Evolutionary conservation across 129 eudicot species (phyloP), one percentile per base, ranked within the genome.

Genomic region (Rutidosis leptorrhynchoides): DNA sequence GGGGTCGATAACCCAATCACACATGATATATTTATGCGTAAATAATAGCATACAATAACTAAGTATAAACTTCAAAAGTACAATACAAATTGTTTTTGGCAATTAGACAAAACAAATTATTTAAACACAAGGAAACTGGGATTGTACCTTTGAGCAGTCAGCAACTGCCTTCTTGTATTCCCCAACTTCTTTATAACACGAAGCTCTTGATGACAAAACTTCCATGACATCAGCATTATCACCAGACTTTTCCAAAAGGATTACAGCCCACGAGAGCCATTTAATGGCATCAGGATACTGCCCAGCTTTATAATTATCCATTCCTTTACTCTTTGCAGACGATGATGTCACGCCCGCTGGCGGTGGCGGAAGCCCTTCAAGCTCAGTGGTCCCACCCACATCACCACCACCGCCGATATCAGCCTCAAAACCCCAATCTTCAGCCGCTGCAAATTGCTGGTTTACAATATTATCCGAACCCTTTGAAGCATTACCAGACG

Each of bases 101-200:
- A 64, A 28, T 56, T 30, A 32, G 19, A 8, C 33, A 22, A 28
- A 26, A n/a, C n/a, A 16, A 67, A 66, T 19, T 67, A 32, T 19
- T 56, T 57, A 43, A 17, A 57, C 4, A 28, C 12, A 33, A 11
- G 1, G 29, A 23, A 71, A 69, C 30, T 2, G 69, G 22, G 58
- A 69, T 27, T 65, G 58, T 80, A 93, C 99, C 96, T 93, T 93
- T 54, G 96, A 82, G 76, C 96, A 93, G 66, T 93, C 99, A 69
- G 99, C 99, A 73, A 93, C 96, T 67, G 99, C 99, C 79, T 93
- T 93, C 80, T 93, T 93, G 64, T 93, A 93, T 76, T 93, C 99
- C 7, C 99, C 99, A 49, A 86, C 99, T 82, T 93, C 99, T 79
- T 93, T 93, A 74, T 89, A 93, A 69, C 96, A 93, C 1, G 99